A percentile compares a stretch with the other conserved stretches of the same genome.
phyloP scores from a whole-genome alignment of 2,329 filamentous ascomycete species.

The Fusarium mexicanum region DNA sequence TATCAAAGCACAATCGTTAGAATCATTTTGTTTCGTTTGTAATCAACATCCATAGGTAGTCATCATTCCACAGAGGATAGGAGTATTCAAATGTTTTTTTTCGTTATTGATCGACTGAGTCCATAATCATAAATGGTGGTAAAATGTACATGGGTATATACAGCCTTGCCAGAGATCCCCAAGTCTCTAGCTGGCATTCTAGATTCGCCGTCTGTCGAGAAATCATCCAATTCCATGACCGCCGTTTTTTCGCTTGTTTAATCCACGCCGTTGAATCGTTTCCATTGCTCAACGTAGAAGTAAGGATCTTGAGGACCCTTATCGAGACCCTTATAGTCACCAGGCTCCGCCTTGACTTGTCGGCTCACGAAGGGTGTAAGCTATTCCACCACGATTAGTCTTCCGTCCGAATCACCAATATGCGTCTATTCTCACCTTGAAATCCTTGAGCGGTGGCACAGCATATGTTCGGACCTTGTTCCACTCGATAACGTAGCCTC shows the following conservation, averaged over 20 bases:
- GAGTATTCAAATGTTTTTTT: conserved; percentile 12
- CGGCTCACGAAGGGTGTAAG: conserved; percentile 81
- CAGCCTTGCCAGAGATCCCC: conserved; percentile 37
- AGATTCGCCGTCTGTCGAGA: neutral
- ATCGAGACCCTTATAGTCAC: conserved; percentile 63
- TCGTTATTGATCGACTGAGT: conserved; percentile 17
- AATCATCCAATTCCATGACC: neutral
- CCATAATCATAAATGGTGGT: conserved; percentile 46
- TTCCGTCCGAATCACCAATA: neutral
- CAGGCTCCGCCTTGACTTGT: conserved; percentile 62
- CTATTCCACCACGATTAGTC: conserved; percentile 54
- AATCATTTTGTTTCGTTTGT: conserved; percentile 15
- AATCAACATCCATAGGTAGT: conserved; percentile 1
- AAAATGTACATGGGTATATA: conserved; percentile 47
- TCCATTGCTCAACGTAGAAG: conserved; percentile 73
- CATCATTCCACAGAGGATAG: conserved; percentile 1
- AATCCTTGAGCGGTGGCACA: conserved; percentile 76
- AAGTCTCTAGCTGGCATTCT: conserved; percentile 9
- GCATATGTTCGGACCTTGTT: conserved; percentile 90
- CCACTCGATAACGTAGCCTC: conserved; percentile 86
- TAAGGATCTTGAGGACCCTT: conserved; percentile 68
- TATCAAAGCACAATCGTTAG: conserved; percentile 25
- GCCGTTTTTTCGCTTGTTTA: conserved; percentile 46
- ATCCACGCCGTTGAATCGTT: conserved; percentile 71
- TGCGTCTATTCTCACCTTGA: conserved; percentile 68